These are phyloP conservation scores for Rubus idaeus DNA, from an alignment of 306 rosid species.

Conservation along the genomic window DNA sequence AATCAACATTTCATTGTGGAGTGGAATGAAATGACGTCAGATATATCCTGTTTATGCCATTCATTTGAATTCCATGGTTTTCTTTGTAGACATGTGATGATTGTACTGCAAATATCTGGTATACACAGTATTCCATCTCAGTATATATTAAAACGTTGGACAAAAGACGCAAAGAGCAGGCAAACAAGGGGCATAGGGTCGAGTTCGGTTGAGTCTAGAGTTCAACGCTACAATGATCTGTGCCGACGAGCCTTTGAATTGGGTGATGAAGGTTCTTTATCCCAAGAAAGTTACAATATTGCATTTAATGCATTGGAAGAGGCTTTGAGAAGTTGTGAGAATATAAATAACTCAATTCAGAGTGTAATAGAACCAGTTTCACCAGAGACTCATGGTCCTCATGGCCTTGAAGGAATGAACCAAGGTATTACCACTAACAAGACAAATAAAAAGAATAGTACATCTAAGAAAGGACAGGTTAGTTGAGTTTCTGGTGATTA, in stretches of 20 bases:
- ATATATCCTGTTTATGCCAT: slow-evolving; percentile 44
- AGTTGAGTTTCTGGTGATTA: slow-evolving; percentile 21
- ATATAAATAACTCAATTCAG: slow-evolving; percentile 26
- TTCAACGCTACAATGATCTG: slow-evolving; percentile 39
- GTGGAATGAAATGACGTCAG: slow-evolving; percentile 46
- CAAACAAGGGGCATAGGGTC: slow-evolving; percentile 15
- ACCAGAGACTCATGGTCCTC: slow-evolving; percentile 26
- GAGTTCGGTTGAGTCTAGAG: slow-evolving; percentile 19
- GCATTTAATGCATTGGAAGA: slow-evolving; percentile 45
- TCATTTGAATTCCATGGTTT: slow-evolving; percentile 45
- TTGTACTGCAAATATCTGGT: slow-evolving; percentile 53
- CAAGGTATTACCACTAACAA: slow-evolving; percentile 22
- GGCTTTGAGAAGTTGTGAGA: slow-evolving; percentile 44
- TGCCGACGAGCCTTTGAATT: slow-evolving; percentile 39
- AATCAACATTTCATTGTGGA: slow-evolving; percentile 36
- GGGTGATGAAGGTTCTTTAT: slow-evolving; percentile 53
- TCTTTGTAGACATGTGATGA: slow-evolving; percentile 52
- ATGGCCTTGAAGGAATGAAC: slow-evolving; percentile 29
- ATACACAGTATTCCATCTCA: slow-evolving; percentile 42
- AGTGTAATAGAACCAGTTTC: slow-evolving; percentile 27
- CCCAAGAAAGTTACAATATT: slow-evolving; percentile 43
- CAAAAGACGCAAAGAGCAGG: slow-evolving; percentile 41
- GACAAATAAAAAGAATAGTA: slow-evolving; percentile 26
- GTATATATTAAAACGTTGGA: slow-evolving; percentile 50
- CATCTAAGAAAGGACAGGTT: slow-evolving; percentile 35